Conservation (phyloP, 2,329 filamentous ascomycete species). For the Zasmidium cellare region DNA sequence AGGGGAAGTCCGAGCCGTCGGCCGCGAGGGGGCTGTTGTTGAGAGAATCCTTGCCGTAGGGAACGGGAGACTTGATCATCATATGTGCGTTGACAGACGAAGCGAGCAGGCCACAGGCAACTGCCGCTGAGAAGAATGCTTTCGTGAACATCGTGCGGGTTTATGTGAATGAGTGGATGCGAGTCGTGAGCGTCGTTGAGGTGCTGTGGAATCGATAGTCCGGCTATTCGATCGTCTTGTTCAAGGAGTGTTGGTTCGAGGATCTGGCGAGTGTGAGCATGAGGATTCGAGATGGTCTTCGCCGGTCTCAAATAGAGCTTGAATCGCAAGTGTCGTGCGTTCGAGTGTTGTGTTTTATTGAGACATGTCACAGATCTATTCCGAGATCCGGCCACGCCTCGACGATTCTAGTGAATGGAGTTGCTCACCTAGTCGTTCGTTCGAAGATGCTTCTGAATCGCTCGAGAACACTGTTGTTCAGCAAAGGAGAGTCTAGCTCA, state of each 20-base stretch:
- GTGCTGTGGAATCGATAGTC: slow-evolving; percentile 23
- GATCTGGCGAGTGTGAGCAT: neutral
- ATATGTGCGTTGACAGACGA: slow-evolving; percentile 65
- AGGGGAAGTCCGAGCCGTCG: slow-evolving; percentile 68
- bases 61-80: slow-evolving; percentile 67
- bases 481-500: slow-evolving; percentile 26
- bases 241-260: neutral
- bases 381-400: neutral
- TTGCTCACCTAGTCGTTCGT: slow-evolving; percentile 17
- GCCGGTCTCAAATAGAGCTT: neutral
- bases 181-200: slow-evolving; percentile 19
- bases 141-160: slow-evolving; percentile 21
- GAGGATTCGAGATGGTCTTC: neutral
- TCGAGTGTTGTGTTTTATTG: neutral
- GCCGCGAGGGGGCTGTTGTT: slow-evolving; percentile 65
- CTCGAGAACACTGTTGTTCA: slow-evolving; percentile 17
- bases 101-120: slow-evolving; percentile 19
- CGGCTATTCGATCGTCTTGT: slow-evolving; percentile 22
- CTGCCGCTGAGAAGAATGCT: slow-evolving; percentile 16
- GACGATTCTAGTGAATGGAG: neutral
- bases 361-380: slow-evolving; percentile 11
- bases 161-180: slow-evolving; percentile 19
- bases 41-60: slow-evolving; percentile 57
- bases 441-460: slow-evolving; percentile 5
- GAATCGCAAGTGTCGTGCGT: neutral